These are phyloP conservation scores for Obelidium mucronatum DNA, from an alignment of 192 early-diverging fungal species.

Conservation along the genomic window DNA sequence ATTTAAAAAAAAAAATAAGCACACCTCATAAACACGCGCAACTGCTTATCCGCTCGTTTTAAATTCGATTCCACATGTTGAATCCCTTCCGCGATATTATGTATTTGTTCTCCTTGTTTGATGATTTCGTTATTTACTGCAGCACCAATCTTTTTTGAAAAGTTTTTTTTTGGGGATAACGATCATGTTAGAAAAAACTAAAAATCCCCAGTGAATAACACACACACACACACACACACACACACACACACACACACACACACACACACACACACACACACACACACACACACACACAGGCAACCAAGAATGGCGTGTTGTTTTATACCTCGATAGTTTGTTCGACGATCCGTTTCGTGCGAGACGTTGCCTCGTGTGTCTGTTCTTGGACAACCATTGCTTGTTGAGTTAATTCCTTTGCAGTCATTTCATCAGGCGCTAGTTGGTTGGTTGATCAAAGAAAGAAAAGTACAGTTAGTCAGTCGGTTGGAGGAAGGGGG, in stretches of 20 bases:
- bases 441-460: too few relatives aligned
- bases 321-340: constrained; percentile 57
- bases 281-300: too few relatives aligned
- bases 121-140: constrained; percentile 55
- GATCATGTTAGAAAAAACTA: too few relatives aligned
- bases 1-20: not conserved
- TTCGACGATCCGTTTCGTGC: constrained; percentile 52
- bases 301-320: not conserved
- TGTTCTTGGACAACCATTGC: constrained; percentile 61
- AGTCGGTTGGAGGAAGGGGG: not conserved
- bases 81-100: constrained; percentile 55
- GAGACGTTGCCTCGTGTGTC: constrained; percentile 51
- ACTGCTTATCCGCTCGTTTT: constrained; percentile 65
- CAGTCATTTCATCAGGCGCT: constrained; percentile 58
- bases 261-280: too few relatives aligned
- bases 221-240: too few relatives aligned
- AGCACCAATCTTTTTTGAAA: constrained; percentile 52
- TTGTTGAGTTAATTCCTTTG: constrained; percentile 57
- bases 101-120: constrained; percentile 63
- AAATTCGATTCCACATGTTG: constrained; percentile 63
- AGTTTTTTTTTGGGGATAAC: not conserved
- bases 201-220: too few relatives aligned
- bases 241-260: too few relatives aligned
- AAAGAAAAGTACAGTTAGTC: constrained; percentile 1
- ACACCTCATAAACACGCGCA: constrained; percentile 65